A percentile compares a stretch with the other conserved stretches of the same genome.
These are phyloP conservation scores for Erigeron philadelphicus DNA, from an alignment of 140 eudicot genomes.

Conservation along the genomic window DNA sequence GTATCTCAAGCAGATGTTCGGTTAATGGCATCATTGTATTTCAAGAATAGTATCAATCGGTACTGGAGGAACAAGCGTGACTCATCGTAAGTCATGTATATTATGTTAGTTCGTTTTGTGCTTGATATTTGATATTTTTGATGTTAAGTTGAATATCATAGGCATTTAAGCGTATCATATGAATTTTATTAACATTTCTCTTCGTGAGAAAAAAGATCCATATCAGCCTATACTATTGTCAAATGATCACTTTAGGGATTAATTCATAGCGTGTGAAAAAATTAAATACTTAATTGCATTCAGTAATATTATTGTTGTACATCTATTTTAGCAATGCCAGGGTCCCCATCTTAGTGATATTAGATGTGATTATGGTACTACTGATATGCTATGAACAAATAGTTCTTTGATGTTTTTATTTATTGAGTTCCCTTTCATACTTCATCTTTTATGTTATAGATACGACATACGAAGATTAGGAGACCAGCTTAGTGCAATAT, in stretches of 20 bases:
- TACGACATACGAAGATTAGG: constrained; percentile 3
- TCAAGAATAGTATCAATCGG: constrained; percentile 72
- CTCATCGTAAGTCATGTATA: constrained; percentile 43
- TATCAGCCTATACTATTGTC: neutral
- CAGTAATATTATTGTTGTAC: neutral
- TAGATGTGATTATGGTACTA: neutral
- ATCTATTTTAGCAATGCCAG: neutral
- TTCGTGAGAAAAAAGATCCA: neutral
- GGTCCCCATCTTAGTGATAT: neutral
- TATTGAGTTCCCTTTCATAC: neutral
- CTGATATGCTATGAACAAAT: neutral
- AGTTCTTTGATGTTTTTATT: neutral
- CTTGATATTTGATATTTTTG: neutral
- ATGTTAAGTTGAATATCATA: constrained; percentile 9
- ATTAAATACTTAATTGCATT: neutral
- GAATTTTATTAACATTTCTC: neutral
- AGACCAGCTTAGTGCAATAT: constrained; percentile 4
- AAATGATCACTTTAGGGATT: neutral
- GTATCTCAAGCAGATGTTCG: constrained; percentile 73
- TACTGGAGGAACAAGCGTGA: constrained; percentile 92
- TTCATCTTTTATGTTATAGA: constrained; percentile 1
- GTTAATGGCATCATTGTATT: constrained; percentile 79
- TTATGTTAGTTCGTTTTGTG: neutral
- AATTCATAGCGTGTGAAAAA: neutral
- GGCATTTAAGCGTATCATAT: constrained; percentile 11